phyloP scores from a whole-genome alignment of 148 eudicot genomes.

The Cornus controversa region DNA sequence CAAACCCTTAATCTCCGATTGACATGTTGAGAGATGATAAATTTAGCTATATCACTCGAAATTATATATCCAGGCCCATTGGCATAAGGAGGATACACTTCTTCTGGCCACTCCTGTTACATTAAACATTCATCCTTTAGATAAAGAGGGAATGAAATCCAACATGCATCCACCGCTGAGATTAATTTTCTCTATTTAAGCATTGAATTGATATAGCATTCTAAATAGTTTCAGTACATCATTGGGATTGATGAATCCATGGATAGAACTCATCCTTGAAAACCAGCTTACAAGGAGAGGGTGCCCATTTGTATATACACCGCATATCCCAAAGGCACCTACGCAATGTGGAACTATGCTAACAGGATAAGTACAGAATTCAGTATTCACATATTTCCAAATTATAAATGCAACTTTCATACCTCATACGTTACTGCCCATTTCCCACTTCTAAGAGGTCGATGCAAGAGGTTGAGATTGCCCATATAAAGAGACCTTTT shows the following conservation, averaged over 20 bases:
- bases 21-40: slow-evolving; percentile 53
- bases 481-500: slow-evolving; percentile 82
- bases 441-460: slow-evolving; percentile 89
- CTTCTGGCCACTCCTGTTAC: slow-evolving; percentile 93
- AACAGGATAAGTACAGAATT: neutral
- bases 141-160: slow-evolving; percentile 1
- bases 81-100: slow-evolving; percentile 89
- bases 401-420: neutral
- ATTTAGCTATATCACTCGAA: slow-evolving; percentile 68
- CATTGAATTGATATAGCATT: neutral
- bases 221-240: neutral
- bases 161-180: neutral
- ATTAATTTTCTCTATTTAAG: neutral
- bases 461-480: slow-evolving; percentile 82
- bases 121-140: slow-evolving; percentile 13
- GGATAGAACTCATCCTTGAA: too few species aligned
- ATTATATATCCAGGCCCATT: slow-evolving; percentile 93
- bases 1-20: slow-evolving; percentile 71
- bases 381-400: neutral
- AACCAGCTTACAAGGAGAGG: too few species aligned
- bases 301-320: too few species aligned
- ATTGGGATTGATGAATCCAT: too few species aligned
- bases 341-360: too few species aligned
- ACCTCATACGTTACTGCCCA: slow-evolving; percentile 98
- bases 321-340: too few species aligned